Evolutionary conservation across 495 filamentous ascomycete species (phyloP), one percentile per base, ranked within the genome.

Genomic region (Aspergillus ostianus): DNA sequence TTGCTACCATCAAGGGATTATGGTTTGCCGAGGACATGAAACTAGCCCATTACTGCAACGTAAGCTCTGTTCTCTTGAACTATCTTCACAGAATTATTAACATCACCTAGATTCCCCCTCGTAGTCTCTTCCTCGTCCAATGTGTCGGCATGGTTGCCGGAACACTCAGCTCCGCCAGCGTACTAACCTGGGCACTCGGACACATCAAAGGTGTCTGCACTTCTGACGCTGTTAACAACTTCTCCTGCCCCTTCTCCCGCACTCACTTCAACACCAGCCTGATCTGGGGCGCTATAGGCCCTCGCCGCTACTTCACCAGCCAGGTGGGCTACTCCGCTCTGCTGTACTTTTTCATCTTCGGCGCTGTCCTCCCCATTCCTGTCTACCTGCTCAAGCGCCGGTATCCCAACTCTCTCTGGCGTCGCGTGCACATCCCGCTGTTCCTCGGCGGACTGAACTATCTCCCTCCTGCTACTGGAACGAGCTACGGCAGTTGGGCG

Each of bases 11-110:
- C 6, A 90, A 96, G 73, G 91, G 91, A 36, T 82, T 96, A 55
- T 92, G 92, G 67, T 95, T 95, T 71, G 85, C 90, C 4, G 84
- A 90, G 19, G 91, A 96, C 68, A 80, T 94, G 56, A 96, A 96
- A 69, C 82, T 94, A 1, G 90, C 90, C 18, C 87, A 92, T 64
- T 96, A 96, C 70, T 91, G 91, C 85, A 91, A 94, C 36, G 70
- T n/a, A n/a, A n/a, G n/a, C n/a, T n/a, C n/a, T n/a, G n/a, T n/a
- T n/a, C n/a, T n/a, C n/a, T n/a, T n/a, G n/a, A n/a, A n/a, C n/a
- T n/a, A n/a, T n/a, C n/a, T n/a, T n/a, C n/a, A n/a, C n/a, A n/a
- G n/a, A n/a, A n/a, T n/a, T n/a, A n/a, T n/a, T n/a, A n/a, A 46
- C 49, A 12, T 51, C 36, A 54, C 19, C 17, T 18, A 62, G 76